Evolutionary conservation across 1,284 basidiomycete species (phyloP), one percentile per base, ranked within the genome.

Genomic region (Malassezia cuniculi): DNA sequence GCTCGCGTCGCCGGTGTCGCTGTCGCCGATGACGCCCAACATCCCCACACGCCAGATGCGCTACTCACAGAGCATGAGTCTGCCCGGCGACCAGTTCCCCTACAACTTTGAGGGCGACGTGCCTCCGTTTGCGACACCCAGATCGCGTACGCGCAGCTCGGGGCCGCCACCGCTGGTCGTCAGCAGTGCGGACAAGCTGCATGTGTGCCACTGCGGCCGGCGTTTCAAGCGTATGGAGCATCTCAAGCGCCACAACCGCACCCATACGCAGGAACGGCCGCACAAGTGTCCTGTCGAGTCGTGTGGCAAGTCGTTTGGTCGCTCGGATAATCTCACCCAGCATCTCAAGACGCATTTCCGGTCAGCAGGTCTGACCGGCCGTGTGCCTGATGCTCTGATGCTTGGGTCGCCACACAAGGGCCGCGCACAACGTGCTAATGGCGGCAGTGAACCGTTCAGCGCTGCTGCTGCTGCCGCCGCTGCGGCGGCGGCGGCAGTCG

Each of bases 201-300:
- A 66, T 36, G 60, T 60, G 27, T 66, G 63, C 39, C 52, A 57
- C 48, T 63, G 62, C 32, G 60, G 61, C 15, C 60, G 63, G 48
- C 51, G 63, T 18, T 66, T 66, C 50, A 63, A 60, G 47, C 48
- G 64, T 18, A 52, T 64, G 48, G 64, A 66, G 43, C 64, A 66
- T 24, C 54, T 66, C 34, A 65, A 65, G 49, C 55, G 64, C n/a
- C 64, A 66, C 54, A 55, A 52, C 33, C 60, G 60, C 29, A 60
- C 58, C 5, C 64, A 66, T 39, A 66, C 64, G 0, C 56, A 65
- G 34, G 64, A 66, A 34, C 54, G 56, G 14, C 61, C 64, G 4
- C 57, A 57, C 50, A 46, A 48, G 37, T 66, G 64, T 38, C 55
- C 61, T n/a, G 48, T 57, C 16, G 53, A 55, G 22, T 51, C 55